Conservation (phyloP, 345 rosid genomes). For the Brassica incana region DNA sequence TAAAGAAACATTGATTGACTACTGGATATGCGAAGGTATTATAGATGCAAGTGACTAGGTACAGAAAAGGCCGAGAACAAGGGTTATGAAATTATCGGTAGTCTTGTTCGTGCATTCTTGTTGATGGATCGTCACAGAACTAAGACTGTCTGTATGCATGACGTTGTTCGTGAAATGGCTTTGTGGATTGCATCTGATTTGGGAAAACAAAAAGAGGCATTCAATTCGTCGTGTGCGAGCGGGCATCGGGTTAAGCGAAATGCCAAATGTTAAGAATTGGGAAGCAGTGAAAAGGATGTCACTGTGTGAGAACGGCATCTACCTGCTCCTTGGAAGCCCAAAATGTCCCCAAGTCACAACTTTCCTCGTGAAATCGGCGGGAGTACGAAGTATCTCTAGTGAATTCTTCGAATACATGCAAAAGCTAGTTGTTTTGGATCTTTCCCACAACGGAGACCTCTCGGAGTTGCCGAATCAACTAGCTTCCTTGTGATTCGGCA, state of each 20-base stretch:
- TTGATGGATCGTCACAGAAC: neutral
- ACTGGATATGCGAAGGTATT: constrained; percentile 37
- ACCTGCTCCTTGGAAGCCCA: neutral
- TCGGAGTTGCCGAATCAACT: neutral
- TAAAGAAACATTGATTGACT: constrained; percentile 21
- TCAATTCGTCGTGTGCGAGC: neutral
- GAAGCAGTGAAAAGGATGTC: constrained; percentile 31
- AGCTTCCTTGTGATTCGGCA: neutral
- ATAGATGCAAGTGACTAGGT: constrained; percentile 22
- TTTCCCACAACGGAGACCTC: constrained; percentile 5
- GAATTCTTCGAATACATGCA: neutral
- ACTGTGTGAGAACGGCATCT: constrained; percentile 10
- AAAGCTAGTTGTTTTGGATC: constrained; percentile 35
- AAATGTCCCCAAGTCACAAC: neutral
- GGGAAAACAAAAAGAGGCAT: neutral
- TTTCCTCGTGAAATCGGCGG: neutral
- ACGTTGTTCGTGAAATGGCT: constrained; percentile 28
- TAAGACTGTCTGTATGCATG: neutral
- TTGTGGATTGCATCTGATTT: constrained; percentile 34
- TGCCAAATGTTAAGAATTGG: neutral
- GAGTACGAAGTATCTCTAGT: no score
- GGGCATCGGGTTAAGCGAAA: neutral
- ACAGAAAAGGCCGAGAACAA: constrained; percentile 21
- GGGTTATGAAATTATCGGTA: constrained; percentile 30
- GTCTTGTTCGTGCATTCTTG: constrained; percentile 41